Base-by-base conservation (phyloP, 169 alveolate species). In the Plasmodium chabaudi region DNA sequence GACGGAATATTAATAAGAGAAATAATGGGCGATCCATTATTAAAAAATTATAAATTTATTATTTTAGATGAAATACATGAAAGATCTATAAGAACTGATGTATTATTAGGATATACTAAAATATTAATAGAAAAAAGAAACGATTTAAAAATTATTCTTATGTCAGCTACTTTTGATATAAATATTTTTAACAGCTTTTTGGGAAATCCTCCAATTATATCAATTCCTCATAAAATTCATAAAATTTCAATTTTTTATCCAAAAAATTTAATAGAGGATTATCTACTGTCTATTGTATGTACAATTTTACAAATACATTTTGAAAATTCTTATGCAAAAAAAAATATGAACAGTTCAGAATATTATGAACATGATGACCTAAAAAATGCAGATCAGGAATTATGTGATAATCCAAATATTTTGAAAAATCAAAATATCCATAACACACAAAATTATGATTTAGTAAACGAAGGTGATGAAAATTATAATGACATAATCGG, bases 1-100 rank as follows among this genome's bases (percentile, higher is more conserved):
- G 99, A 97, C 90, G 99, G 99, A 5, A 97, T 97, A 96, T 93
- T 97, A 13, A 94, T 97, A 23, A 94, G 99, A 70, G 99, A 97
- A 88, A 96, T 98, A 17, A 93, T 96, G 53, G 82, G 94, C 23
- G 97, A 95, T 60, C 92, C 90, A 5, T 77, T 92, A 19, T 94
- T 97, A 73, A 87, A 93, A 51, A 92, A 94, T 75, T 98, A 96
- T 87, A 94, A 96, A 23, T 95, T 95, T 23, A 92, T 98, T 13
- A 94, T 98, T 9, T 87, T 98, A 13, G 99, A 98, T 93, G 99
- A 98, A 90, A 98, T 97, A n/a, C 99, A 98, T 87, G 99, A 98
- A 79, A 94, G 99, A 84, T 95, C 99, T 49, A 93, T 97, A 4
- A 96, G 98, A 71, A 94, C 98, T 9, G 99, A 98, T 89, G 96